These are phyloP conservation scores for Aegilops speltoides DNA, from an alignment of 176 grass and related monocot species.

Conservation along the genomic window DNA sequence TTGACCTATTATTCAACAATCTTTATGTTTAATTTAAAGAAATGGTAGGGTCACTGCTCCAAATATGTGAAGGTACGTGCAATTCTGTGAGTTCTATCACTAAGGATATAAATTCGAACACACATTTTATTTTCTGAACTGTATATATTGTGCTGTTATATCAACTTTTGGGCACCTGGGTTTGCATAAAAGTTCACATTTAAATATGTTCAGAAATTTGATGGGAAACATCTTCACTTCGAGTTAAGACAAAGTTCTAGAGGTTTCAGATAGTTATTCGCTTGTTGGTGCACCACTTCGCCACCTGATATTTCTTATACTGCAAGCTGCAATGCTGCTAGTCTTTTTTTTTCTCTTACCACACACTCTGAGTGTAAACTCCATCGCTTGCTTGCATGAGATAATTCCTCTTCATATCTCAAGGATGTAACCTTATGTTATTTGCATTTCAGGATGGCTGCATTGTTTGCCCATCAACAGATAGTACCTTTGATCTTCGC, in stretches of 20 bases:
- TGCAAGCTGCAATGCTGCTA: not conserved
- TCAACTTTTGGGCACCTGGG: not conserved
- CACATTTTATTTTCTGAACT: not conserved
- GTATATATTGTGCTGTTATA: not conserved
- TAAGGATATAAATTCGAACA: not conserved
- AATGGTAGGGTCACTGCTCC: not conserved
- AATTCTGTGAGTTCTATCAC: not conserved
- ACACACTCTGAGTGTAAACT: not conserved
- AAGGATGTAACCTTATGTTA: not conserved
- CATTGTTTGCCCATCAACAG: conserved; percentile 92
- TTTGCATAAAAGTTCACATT: not conserved
- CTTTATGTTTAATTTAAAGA: not conserved
- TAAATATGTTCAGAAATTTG: not conserved
- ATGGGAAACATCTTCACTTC: not conserved
- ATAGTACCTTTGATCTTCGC: conserved; percentile 93
- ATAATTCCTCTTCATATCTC: not conserved
- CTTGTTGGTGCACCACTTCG: not conserved
- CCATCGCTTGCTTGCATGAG: not conserved
- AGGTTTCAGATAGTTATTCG: not conserved
- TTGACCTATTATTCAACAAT: not conserved
- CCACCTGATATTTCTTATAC: not conserved
- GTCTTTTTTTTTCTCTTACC: not conserved
- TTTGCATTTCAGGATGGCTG: conserved; percentile 74
- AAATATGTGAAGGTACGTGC: not conserved
- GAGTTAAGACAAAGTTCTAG: not conserved